Conservation (phyloP, 257 asterid species). For the Leptodermis oblonga region DNA sequence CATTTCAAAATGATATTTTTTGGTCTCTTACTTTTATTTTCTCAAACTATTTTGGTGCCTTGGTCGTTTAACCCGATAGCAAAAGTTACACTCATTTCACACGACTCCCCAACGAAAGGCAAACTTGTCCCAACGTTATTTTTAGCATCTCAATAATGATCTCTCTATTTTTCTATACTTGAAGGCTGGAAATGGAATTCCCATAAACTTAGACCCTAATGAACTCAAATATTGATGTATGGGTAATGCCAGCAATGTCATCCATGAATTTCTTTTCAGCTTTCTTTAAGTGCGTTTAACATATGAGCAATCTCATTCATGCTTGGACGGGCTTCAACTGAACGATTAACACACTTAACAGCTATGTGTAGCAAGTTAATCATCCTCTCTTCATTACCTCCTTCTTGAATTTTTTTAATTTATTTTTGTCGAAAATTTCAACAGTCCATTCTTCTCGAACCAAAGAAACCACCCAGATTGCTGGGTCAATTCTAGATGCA, state of each 20-base stretch:
- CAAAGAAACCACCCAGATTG: slow-evolving; percentile 65
- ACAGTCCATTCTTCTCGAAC: slow-evolving; percentile 79
- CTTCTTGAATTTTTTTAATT: slow-evolving; percentile 52
- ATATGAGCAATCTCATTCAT: slow-evolving; percentile 47
- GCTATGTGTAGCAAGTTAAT: slow-evolving; percentile 59
- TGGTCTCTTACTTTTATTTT: no score
- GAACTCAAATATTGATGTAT: slow-evolving; percentile 12
- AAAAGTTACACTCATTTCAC: no score
- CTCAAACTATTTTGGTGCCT: no score
- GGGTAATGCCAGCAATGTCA: slow-evolving; percentile 39
- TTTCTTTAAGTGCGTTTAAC: slow-evolving; percentile 42
- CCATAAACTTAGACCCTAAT: background rate
- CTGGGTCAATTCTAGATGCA: slow-evolving; percentile 45
- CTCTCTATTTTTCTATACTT: background rate
- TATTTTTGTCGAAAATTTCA: slow-evolving; percentile 63
- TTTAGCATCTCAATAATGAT: no score
- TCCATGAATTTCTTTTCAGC: slow-evolving; percentile 67
- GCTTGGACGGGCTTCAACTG: slow-evolving; percentile 42
- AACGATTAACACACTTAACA: slow-evolving; percentile 43
- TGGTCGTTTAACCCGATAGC: no score
- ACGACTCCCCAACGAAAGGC: no score
- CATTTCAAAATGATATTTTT: no score
- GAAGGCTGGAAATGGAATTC: background rate
- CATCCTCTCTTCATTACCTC: slow-evolving; percentile 70
- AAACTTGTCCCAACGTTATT: no score